Conservation (phyloP, 2,329 filamentous ascomycete genomes). For the Fusarium fujikuroi region DNA sequence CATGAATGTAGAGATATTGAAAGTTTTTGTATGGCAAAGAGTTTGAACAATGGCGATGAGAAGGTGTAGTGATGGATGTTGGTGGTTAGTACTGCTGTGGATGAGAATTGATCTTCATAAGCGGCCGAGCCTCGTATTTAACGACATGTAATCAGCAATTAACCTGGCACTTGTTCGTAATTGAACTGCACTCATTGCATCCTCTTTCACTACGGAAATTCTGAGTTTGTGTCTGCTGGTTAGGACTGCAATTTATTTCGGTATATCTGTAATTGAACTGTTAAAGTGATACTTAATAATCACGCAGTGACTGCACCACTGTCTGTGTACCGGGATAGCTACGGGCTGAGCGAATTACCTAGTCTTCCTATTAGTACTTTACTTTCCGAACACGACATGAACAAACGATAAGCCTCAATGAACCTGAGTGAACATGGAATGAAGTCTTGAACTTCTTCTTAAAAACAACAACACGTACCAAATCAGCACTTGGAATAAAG, state of each 20-base stretch:
- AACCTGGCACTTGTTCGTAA: not conserved
- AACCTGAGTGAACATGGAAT: not conserved
- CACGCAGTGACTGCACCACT: not conserved
- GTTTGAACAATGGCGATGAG: not conserved
- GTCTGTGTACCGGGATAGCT: not conserved
- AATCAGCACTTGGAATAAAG: rapidly evolving
- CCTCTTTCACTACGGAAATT: not conserved
- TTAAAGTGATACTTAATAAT: not conserved
- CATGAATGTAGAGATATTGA: not conserved
- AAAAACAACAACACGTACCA: not conserved
- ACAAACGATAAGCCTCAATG: not conserved
- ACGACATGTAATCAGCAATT: too few species aligned
- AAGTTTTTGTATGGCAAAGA: not conserved
- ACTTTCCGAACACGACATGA: not conserved
- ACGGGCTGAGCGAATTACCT: not conserved
- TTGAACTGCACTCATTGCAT: not conserved
- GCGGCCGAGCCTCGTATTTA: not conserved
- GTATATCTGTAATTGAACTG: not conserved
- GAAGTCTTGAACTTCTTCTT: rapidly evolving
- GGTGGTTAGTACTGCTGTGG: not conserved
- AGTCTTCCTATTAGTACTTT: not conserved
- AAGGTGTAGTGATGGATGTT: not conserved
- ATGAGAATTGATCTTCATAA: not conserved
- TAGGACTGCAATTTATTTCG: not conserved
- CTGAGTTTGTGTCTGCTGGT: not conserved